Evolutionary conservation across 2,329 filamentous ascomycete species (phyloP), one percentile per base, ranked within the genome.

Genomic region (Curvularia sp.): DNA sequence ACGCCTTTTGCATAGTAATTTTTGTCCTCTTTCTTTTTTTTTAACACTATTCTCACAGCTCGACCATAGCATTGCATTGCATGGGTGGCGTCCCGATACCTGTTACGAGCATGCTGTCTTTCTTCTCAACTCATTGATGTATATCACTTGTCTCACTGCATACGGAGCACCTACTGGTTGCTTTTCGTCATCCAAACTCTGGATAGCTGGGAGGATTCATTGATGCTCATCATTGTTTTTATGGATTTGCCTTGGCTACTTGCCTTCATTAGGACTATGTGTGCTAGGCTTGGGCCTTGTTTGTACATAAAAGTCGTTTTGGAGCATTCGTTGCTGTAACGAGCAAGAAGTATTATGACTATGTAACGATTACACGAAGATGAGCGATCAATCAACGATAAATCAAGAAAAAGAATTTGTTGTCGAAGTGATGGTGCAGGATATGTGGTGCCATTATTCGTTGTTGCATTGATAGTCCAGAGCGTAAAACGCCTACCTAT

Each of bases 1-100:
- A 38, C 20, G 31, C 26, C 13, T 12, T 30, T 35, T 48, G 38
- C 13, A 9, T 30, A 10, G 12, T 31, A n/a, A 4, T 30, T n/a
- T 30, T 13, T 22, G 3, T 28, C 26, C 4, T 13, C 28, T 15
- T 30, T 24, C 20, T 28, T 46, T 35, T 39, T 31, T 57, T 62
- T 50, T 26, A 51, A 57, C 41, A 58, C 42, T 57, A 49, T 61
- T 59, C 53, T 54, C 59, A 55, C 53, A 61, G 54, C 60, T 65
- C 31, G 55, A 68, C 61, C 62, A 67, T 64, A 62, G 72, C 69
- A 73, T 74, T 49, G 22, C 35, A 39, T 52, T 74, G 67, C 67
- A 70, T 68, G 63, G 61, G 58, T 63, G 72, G 72, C 70, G 72
- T 75, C 71, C 61, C 66, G 65, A 75, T 75, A 75, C 71, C 72